phyloP scores from a whole-genome alignment of 768 basidiomycete genomes.

The Boletus sp. region DNA sequence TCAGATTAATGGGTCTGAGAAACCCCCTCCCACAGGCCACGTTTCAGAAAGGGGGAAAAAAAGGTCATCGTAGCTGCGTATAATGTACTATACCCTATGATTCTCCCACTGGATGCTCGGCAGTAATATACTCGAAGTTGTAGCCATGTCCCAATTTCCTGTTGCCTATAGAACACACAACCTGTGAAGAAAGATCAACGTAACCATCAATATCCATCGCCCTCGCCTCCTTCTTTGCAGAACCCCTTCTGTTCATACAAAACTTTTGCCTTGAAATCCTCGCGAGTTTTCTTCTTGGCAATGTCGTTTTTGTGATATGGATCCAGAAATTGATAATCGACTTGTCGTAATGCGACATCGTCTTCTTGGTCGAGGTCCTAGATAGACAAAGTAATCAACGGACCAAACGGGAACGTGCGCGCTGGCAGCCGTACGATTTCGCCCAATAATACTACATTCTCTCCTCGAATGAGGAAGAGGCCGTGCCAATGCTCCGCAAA shows the following conservation, averaged over 20 bases:
- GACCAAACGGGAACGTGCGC: conserved; percentile 2
- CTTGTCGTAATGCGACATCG: conserved; percentile 74
- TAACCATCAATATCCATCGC: conserved; percentile 77
- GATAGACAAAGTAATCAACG: conserved; percentile 1
- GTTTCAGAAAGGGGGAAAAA: conserved; percentile 58
- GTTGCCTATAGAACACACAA: neutral
- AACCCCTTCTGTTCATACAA: conserved; percentile 86
- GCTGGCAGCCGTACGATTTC: conserved; percentile 75
- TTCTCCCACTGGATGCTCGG: conserved; percentile 13
- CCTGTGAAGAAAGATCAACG: conserved; percentile 12
- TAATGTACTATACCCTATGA: conserved; percentile 21
- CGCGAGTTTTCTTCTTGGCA: conserved; percentile 73
- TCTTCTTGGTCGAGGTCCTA: conserved; percentile 95
- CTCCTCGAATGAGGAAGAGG: conserved; percentile 92
- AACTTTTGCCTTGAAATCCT: conserved; percentile 79
- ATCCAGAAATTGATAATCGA: conserved; percentile 68
- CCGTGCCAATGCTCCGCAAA: conserved; percentile 89
- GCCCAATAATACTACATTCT: conserved; percentile 95
- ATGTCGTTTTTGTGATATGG: conserved; percentile 72
- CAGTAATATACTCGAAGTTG: conserved; percentile 13
- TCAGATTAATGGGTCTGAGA: conserved; percentile 47
- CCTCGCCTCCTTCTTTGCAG: conserved; percentile 93
- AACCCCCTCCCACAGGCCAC: conserved; percentile 38
- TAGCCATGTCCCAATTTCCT: conserved; percentile 13
- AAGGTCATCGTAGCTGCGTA: conserved; percentile 40